Conservation (phyloP, 257 asterid genomes). For the Capsicum chinense region DNA sequence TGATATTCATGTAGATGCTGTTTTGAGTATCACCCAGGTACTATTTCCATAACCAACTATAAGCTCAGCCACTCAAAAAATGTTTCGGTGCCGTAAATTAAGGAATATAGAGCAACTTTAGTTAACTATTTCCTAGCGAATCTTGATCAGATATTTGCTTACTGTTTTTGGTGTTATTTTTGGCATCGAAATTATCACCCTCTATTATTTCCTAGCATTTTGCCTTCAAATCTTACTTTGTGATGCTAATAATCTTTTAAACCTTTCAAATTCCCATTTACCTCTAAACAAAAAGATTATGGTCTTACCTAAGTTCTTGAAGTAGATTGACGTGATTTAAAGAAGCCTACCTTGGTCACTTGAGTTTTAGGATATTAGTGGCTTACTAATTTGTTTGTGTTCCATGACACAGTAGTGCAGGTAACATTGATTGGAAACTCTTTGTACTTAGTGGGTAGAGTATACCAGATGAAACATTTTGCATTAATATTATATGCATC, state of each 20-base stretch:
- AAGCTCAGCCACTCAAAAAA: neutral
- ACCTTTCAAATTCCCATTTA: neutral
- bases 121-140: neutral
- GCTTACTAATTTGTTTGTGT: neutral
- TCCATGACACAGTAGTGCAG: neutral
- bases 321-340: neutral
- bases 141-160: neutral
- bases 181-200: neutral
- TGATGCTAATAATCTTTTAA: neutral
- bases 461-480: neutral
- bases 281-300: neutral
- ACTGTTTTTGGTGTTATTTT: neutral
- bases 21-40: conserved; percentile 91
- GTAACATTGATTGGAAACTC: neutral
- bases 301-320: neutral
- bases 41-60: neutral
- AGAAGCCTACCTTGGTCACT: neutral
- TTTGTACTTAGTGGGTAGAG: neutral
- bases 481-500: neutral
- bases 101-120: neutral
- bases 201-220: neutral
- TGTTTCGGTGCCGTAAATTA: neutral
- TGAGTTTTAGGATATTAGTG: conserved; percentile 6
- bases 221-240: neutral
- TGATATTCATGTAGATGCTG: conserved; percentile 87